Evolutionary conservation across 768 basidiomycete species (phyloP), one percentile per base, ranked within the genome.

Genomic region (Daedalea quercina): DNA sequence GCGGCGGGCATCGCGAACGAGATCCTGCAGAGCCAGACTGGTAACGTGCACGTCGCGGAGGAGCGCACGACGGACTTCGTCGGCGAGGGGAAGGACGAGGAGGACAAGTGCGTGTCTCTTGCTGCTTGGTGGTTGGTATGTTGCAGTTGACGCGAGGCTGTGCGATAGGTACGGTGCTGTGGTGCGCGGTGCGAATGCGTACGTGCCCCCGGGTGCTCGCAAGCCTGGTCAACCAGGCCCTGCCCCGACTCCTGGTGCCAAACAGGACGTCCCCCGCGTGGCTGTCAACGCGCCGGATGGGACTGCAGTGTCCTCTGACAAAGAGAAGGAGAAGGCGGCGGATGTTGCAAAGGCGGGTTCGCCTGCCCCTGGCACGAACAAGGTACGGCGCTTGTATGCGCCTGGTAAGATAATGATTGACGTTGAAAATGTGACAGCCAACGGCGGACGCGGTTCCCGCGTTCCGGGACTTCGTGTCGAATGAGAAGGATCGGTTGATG

Each of bases 191-290:
- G 76, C 85, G 17, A 88, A 87, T 62, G 95, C 94, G 23, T 99
- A 99, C 66, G 81, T 98, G 35, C 96, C 96, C 44, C 95, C 95
- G 1, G 91, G 86, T 55, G 93, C 94, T 34, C 81, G 94, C 53
- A 82, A 78, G 67, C 54, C 65, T 35, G 33, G 17, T 6, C 31
- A 37, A 43, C 52, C 65, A 34, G 65, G 69, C 50, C 60, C 70
- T 48, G 57, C 67, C 51, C 59, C 64, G 34, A 58, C 47, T 25
- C 61, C 58, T 17, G 57, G 62, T 31, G 56, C 59, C 41, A 72
- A 70, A 59, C 44, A 65, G 2, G 86, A 85, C 13, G 63, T 87
- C 50, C 87, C 88, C 26, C 87, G 84, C 66, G 81, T 90, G 44
- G 77, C 86, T 20, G 75, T 90, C 46, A 89, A 89, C 63, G 85